These are phyloP conservation scores for Tagetes patula DNA, from an alignment of 129 eudicot genomes.

Conservation along the genomic window DNA sequence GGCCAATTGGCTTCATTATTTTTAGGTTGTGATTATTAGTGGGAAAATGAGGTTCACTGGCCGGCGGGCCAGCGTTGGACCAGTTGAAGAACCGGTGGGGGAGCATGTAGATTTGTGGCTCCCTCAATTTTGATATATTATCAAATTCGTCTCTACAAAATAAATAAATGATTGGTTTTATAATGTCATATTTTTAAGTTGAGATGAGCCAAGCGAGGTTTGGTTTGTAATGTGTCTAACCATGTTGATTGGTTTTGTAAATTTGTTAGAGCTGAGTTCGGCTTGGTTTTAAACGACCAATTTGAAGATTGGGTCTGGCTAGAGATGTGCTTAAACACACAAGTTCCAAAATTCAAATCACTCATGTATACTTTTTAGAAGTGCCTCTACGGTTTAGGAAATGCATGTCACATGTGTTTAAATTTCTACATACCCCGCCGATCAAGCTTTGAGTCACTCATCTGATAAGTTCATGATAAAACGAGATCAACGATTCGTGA, in stretches of 20 bases:
- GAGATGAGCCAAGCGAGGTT: too few species aligned
- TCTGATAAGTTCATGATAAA: not conserved
- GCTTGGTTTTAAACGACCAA: too few species aligned
- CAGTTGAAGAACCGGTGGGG: slow-evolving; percentile 5
- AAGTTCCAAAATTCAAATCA: not conserved
- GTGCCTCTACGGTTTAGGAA: not conserved
- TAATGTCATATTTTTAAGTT: not conserved
- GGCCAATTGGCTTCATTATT: not conserved
- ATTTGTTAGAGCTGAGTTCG: too few species aligned
- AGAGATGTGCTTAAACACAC: not conserved
- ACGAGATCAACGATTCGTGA: not conserved
- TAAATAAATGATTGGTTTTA: not conserved
- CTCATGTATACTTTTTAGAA: not conserved
- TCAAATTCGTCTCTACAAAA: not conserved
- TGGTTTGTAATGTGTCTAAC: too few species aligned
- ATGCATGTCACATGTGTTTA: not conserved
- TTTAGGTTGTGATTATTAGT: not conserved
- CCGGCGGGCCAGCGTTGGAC: slow-evolving; percentile 10
- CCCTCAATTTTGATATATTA: not conserved
- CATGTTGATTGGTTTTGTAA: too few species aligned
- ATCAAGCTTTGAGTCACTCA: not conserved
- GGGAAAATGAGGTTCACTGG: not conserved
- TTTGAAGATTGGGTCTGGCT: not conserved
- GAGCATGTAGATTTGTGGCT: not conserved
- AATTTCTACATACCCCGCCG: not conserved